Conservation (phyloP, 345 rosid genomes). For the Eucalyptus erythrocorys region DNA sequence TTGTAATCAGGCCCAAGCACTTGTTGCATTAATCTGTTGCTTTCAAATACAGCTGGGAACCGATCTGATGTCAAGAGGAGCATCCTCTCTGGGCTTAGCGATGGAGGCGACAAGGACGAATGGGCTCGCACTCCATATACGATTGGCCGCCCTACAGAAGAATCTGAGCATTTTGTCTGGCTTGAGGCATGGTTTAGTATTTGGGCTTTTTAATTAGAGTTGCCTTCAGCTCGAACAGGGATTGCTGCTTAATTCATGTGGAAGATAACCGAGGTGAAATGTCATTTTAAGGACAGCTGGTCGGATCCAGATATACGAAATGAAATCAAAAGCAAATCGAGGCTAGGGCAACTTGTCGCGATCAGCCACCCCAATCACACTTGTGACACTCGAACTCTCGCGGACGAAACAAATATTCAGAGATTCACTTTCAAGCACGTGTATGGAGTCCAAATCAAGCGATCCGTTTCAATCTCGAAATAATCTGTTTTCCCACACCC, state of each 20-base stretch:
- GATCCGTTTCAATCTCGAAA: not conserved
- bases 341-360: not conserved
- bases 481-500: not conserved
- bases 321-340: not conserved
- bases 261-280: not conserved
- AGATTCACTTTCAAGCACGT: not conserved
- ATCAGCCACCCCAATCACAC: not conserved
- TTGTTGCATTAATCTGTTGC: constrained; percentile 4
- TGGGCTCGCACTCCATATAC: constrained; percentile 13
- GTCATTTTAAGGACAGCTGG: not conserved
- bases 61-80: not conserved
- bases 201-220: not conserved
- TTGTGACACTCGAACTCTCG: not conserved
- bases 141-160: constrained; percentile 24
- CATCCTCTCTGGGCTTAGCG: not conserved
- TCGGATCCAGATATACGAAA: not conserved
- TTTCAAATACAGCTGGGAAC: not conserved
- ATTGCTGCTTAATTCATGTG: not conserved
- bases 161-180: not conserved
- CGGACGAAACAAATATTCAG: not conserved
- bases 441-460: not conserved
- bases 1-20: constrained; percentile 27
- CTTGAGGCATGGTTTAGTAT: not conserved
- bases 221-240: not conserved
- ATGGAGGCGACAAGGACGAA: constrained; percentile 29